Base-by-base conservation (phyloP, 495 filamentous ascomycete species). In the Poronia punctata region DNA sequence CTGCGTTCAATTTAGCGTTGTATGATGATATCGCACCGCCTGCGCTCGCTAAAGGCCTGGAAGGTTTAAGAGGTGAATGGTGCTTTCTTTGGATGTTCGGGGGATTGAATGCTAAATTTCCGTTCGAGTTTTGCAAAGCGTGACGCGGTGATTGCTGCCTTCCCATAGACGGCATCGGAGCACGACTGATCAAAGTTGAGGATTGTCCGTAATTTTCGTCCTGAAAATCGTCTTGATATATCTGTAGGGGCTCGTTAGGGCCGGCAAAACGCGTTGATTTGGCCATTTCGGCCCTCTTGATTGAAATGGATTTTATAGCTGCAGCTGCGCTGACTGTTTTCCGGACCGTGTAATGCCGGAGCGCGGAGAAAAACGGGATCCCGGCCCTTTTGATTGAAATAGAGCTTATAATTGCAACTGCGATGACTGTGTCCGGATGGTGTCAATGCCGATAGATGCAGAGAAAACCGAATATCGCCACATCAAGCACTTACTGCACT, bases 161-260 rank as follows among this genome's bases (percentile, higher is more conserved):
- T 34, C 62, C 63, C 36, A 64, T 60, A 28, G 71, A 62, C 29
- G 68, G 68, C 62, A 74, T 68, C 50, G 74, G 70, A 48, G 71
- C 68, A 54, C 70, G 62, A 45, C 67, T 72, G 35, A 69, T 66
- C 37, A 67, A 63, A 9, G 60, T 53, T 7, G 60, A 37, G 46
- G 54, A 48, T 34, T 73, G 66, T 45, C 67, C 67, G 45, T 66
- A 67, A 43, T 50, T 40, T 23, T 46, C 43, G 12, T 46, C 43
- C 18, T 28, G 43, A 52, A 69, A 64, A 36, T 75, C 65, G 56
- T 84, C 82, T 48, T 80, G 67, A 59, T 72, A 84, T 55, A 80
- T 77, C 42, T 82, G 72, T 50, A 83, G 63, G 48, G 74, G 65
- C 52, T 75, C 68, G 49, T 64, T 57, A 37, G 72, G 68, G 38